Evolutionary conservation across 495 filamentous ascomycete species (phyloP), one percentile per base, ranked within the genome.

Genomic region (Cercophora samala): DNA sequence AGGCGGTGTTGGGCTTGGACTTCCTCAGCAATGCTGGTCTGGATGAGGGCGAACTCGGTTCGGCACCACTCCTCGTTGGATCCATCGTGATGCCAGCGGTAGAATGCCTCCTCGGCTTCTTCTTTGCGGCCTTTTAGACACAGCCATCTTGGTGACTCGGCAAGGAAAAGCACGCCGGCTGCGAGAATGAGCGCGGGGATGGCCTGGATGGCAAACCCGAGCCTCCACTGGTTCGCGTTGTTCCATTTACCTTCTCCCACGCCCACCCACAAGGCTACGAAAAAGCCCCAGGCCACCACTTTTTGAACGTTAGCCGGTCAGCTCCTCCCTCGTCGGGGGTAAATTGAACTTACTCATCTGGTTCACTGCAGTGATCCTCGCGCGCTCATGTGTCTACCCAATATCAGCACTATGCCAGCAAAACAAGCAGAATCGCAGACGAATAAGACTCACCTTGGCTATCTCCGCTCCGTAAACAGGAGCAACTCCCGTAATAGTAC

Each of bases 111-210:
- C 51, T 77, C 77, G 6, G 78, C 82, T 62, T 81, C 81, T 15
- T 75, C 77, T 58, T 80, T 67, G 37, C 78, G 79, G 59, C 81
- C 83, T 66, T 82, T 80, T 66, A 85, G 79, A 29, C 84, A 81
- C 8, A 88, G 75, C 85, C 85, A 88, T 58, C 86, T 74, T 15
- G 86, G 86, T 0, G 83, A 85, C 69, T 87, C 86, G 11, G 78
- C 77, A 15, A 87, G 77, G 68, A 84, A 85, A 69, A 79, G 81
- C 29, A 85, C 73, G 13, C 84, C 83, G 8, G 74, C 65, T 6
- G 74, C 76, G 23, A 88, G 75, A n/a, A 83, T 67, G 4, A 87
- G 55, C 6, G 82, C 78, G 6, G 85, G 85, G 1, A 82, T 71
- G 37, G 77, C 78, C 66, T 87, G 85, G 24, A 87, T 80, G 18